These are phyloP conservation scores for Drechslerella coelobrocha DNA, from an alignment of 2,329 filamentous ascomycete genomes.

Conservation along the genomic window DNA sequence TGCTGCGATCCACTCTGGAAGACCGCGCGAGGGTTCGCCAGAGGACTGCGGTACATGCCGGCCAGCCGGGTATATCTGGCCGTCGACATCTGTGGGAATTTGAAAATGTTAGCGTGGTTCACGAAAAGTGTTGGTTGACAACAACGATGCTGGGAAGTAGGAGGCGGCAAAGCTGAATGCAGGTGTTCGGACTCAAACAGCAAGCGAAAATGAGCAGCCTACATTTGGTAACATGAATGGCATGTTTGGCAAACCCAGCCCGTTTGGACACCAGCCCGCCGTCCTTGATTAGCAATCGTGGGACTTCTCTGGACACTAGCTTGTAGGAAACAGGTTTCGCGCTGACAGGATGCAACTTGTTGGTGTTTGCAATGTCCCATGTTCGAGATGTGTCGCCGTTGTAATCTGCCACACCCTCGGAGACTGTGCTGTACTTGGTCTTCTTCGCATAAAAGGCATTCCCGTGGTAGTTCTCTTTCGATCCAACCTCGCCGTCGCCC, in stretches of 20 bases:
- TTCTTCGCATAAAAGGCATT: slow-evolving; percentile 89
- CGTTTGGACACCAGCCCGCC: slow-evolving; percentile 86
- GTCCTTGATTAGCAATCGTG: slow-evolving; percentile 77
- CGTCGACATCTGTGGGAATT: slow-evolving; percentile 69
- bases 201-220: slow-evolving; percentile 58
- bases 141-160: not conserved
- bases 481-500: slow-evolving; percentile 77
- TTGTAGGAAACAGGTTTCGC: slow-evolving; percentile 87
- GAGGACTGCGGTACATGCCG: slow-evolving; percentile 88
- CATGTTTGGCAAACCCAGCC: slow-evolving; percentile 84
- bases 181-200: slow-evolving; percentile 18
- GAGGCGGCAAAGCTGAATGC: slow-evolving; percentile 17
- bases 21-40: slow-evolving; percentile 74
- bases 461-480: slow-evolving; percentile 81
- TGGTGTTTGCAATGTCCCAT: slow-evolving; percentile 89
- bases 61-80: slow-evolving; percentile 83
- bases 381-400: slow-evolving; percentile 78
- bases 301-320: slow-evolving; percentile 84
- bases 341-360: slow-evolving; percentile 82
- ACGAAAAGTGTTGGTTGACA: not conserved
- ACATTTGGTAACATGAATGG: slow-evolving; percentile 89
- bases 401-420: slow-evolving; percentile 77
- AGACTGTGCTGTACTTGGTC: slow-evolving; percentile 76
- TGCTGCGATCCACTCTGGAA: slow-evolving; percentile 76
- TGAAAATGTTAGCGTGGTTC: slow-evolving; percentile 25